Evolutionary conservation across 1,284 basidiomycete species (phyloP), one percentile per base, ranked within the genome.

Genomic region (Inonotus hispidus): DNA sequence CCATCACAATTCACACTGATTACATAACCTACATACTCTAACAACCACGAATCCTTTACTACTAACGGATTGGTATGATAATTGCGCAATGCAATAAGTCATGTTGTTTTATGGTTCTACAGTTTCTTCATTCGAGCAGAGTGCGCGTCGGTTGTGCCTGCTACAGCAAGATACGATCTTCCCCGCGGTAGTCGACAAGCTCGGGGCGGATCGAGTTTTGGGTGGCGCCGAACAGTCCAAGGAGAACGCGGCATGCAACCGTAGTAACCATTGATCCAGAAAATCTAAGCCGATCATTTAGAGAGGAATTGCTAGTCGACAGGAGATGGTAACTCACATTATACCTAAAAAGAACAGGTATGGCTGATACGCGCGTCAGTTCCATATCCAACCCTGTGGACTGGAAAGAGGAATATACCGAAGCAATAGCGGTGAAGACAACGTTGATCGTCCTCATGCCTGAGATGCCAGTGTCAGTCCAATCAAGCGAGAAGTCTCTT

Each of bases 371-470:
- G 53, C 11, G 3, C 4, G 25, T 16, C 50, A 52, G 32, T 2
- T 32, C 13, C 25, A 14, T 2, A 32, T n/a, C 8, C 25, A 25
- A 5, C 11, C n/a, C n/a, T n/a, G n/a, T 16, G n/a, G 16, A 19
- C 10, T 29, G 0, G 27, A 35, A 16, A 27, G n/a, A 52, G 32
- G 29, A 19, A 35, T 50, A 3, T 6, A 59, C 58, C 3, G 58
- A 32, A 4, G 39, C 50, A 53, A 43, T 23, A 19, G 60, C 46
- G 16, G 49, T 52, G 35, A 61, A 45, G 37, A 52, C 43, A 16
- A 61, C 37, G 21, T 61, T 61, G 10, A 61, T 50, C 7, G 38
- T 56, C 27, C 55, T 19, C 60, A 61, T 61, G 29, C 46, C 60
- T 57, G 4, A 25, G 25, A 52, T n/a, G 3, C 21, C 38, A 29